These are phyloP conservation scores for Sporothrix luriei DNA, from an alignment of 2,329 filamentous ascomycete genomes.

Conservation along the genomic window DNA sequence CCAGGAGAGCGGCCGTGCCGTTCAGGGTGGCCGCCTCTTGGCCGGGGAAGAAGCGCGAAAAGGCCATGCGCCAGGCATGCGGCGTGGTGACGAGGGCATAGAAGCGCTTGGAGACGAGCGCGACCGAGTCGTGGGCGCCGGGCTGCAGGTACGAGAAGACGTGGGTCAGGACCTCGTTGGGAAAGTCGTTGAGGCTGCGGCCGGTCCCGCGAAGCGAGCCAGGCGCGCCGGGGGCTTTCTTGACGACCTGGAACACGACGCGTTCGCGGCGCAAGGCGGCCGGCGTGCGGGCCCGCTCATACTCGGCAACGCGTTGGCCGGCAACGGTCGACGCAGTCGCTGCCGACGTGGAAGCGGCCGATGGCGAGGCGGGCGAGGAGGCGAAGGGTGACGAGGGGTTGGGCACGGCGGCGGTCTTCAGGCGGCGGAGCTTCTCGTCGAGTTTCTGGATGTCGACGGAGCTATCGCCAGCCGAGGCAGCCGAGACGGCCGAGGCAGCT, in stretches of 20 bases:
- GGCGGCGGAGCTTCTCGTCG: constrained; percentile 55
- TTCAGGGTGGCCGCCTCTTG: constrained; percentile 49
- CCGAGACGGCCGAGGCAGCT: not conserved
- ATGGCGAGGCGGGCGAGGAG: not conserved
- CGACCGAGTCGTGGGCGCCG: constrained; percentile 77
- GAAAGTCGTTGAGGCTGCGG: constrained; percentile 61
- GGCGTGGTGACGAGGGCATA: constrained; percentile 84
- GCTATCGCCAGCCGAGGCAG: constrained; percentile 37
- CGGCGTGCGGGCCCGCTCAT: constrained; percentile 61
- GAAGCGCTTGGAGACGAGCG: constrained; percentile 85
- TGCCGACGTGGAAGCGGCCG: not conserved
- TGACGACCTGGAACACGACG: constrained; percentile 59
- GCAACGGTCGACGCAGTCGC: constrained; percentile 41
- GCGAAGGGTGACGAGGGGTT: not conserved
- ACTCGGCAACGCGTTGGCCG: constrained; percentile 61
- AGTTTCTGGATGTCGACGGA: constrained; percentile 49
- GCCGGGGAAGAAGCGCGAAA: constrained; percentile 86
- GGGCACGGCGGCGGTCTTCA: constrained; percentile 48
- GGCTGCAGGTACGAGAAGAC: constrained; percentile 88
- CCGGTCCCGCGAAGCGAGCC: constrained; percentile 37
- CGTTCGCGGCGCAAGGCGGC: constrained; percentile 48
- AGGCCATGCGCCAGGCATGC: constrained; percentile 91
- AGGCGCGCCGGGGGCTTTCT: constrained; percentile 32
- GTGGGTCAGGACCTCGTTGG: constrained; percentile 92
- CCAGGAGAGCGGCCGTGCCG: not conserved